Evolutionary conservation across 2,329 filamentous ascomycete genomes (phyloP).

Genomic region (Mariannaea sp.): DNA sequence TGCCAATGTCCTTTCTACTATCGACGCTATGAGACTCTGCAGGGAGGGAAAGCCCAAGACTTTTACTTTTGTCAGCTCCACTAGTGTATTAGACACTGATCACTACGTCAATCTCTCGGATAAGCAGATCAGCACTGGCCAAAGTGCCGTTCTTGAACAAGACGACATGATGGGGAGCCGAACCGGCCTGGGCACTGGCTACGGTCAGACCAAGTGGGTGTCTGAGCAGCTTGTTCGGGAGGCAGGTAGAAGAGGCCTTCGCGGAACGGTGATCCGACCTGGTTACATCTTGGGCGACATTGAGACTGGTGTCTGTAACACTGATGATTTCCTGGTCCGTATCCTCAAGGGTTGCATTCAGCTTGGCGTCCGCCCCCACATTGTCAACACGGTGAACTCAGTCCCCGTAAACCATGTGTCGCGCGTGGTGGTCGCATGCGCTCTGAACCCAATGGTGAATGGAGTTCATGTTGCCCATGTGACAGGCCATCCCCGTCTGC

Average conservation of each 20-base stretch:
- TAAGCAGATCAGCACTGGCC: conserved; percentile 53
- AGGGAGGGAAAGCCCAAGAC: conserved; percentile 77
- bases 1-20: conserved; percentile 78
- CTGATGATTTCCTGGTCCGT: conserved; percentile 87
- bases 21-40: conserved; percentile 78
- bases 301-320: conserved; percentile 70
- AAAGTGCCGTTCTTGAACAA: conserved; percentile 69
- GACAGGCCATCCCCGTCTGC: conserved; percentile 77
- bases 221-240: conserved; percentile 70
- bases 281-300: conserved; percentile 84
- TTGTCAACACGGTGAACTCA: conserved; percentile 85
- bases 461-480: conserved; percentile 71
- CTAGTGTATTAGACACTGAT: conserved; percentile 77
- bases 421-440: conserved; percentile 73
- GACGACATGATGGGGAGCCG: conserved; percentile 80
- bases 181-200: conserved; percentile 79
- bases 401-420: conserved; percentile 87
- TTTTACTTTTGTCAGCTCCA: conserved; percentile 77
- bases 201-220: conserved; percentile 89
- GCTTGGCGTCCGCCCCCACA: conserved; percentile 71
- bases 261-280: conserved; percentile 79
- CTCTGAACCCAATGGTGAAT: conserved; percentile 61
- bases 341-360: conserved; percentile 89
- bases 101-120: conserved; percentile 78
- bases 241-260: conserved; percentile 76